phyloP scores from a whole-genome alignment of 148 eudicot species.

The Polygonum aviculare region DNA sequence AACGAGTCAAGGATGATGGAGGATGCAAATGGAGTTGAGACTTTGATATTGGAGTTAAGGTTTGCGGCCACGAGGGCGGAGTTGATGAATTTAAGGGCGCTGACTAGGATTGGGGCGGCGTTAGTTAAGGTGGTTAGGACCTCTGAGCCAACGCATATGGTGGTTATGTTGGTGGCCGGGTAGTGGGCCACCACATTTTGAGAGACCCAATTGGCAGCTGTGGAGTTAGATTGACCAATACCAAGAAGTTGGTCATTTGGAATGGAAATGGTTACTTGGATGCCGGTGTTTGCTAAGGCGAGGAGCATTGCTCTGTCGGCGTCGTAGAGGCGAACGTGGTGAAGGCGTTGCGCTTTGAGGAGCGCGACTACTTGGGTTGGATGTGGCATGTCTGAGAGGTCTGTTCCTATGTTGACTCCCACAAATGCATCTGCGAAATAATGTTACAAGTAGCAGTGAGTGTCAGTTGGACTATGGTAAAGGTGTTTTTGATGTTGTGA shows the following conservation, averaged over 20 bases:
- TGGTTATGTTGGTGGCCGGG: constrained; percentile 81
- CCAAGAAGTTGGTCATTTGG: constrained; percentile 82
- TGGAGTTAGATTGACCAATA: constrained; percentile 83
- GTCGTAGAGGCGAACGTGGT: constrained; percentile 63
- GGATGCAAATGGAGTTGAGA: constrained; percentile 80
- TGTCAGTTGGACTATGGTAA: background rate
- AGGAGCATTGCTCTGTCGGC: constrained; percentile 65
- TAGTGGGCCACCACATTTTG: constrained; percentile 67
- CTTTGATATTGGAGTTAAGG: constrained; percentile 62
- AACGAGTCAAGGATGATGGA: constrained; percentile 79
- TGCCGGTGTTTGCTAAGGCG: constrained; percentile 74
- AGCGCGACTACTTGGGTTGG: constrained; percentile 85
- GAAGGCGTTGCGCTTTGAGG: constrained; percentile 72
- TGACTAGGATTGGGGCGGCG: constrained; percentile 74
- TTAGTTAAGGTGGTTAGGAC: constrained; percentile 75
- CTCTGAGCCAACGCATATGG: constrained; percentile 83
- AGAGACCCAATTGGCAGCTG: constrained; percentile 89
- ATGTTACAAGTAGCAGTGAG: background rate
- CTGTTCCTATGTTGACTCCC: constrained; percentile 81
- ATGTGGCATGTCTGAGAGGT: constrained; percentile 61
- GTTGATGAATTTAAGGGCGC: constrained; percentile 63
- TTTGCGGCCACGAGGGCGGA: constrained; percentile 78
- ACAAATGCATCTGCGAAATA: constrained; percentile 52
- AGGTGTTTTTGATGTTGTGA: background rate
- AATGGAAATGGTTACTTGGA: constrained; percentile 66